These are phyloP conservation scores for Penicillium sp. DNA, from an alignment of 2,329 filamentous ascomycete species.

Conservation along the genomic window DNA sequence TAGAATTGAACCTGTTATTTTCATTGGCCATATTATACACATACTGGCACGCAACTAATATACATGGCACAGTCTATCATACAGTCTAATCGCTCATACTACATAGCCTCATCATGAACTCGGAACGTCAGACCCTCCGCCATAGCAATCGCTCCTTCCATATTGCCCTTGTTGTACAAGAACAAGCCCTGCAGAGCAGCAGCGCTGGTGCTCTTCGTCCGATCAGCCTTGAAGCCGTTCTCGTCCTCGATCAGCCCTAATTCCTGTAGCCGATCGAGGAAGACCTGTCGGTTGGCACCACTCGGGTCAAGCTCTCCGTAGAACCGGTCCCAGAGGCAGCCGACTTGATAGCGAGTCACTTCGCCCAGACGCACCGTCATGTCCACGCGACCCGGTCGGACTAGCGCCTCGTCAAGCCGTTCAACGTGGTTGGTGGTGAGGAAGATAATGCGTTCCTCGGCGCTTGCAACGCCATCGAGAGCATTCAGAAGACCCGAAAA, in stretches of 20 bases:
- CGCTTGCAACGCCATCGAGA: conserved; percentile 82
- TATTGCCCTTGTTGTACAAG: conserved; percentile 85
- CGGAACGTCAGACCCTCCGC: conserved; percentile 45
- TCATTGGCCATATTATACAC: too few species aligned
- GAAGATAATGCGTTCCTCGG: conserved; percentile 88
- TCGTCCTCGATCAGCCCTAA: conserved; percentile 62
- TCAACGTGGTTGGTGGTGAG: conserved; percentile 92
- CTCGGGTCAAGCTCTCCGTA: conserved; percentile 81
- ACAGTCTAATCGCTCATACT: too few species aligned
- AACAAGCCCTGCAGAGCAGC: conserved; percentile 91
- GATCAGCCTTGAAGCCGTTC: conserved; percentile 40
- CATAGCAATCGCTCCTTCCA: conserved; percentile 76
- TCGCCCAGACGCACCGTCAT: conserved; percentile 85
- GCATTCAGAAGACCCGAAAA: conserved; percentile 85
- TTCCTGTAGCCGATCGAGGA: conserved; percentile 61
- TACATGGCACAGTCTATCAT: too few species aligned
- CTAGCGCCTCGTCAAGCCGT: conserved; percentile 75
- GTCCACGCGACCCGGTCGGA: conserved; percentile 84
- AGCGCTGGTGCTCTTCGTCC: conserved; percentile 60
- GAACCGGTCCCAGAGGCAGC: conserved; percentile 85
- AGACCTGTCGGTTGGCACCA: conserved; percentile 56
- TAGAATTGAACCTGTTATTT: too few species aligned
- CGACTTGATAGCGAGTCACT: conserved; percentile 75
- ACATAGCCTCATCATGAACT: conserved; percentile 24
- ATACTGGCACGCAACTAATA: too few species aligned